phyloP scores from a whole-genome alignment of 495 filamentous ascomycete genomes.

The Penicillium roqueforti region DNA sequence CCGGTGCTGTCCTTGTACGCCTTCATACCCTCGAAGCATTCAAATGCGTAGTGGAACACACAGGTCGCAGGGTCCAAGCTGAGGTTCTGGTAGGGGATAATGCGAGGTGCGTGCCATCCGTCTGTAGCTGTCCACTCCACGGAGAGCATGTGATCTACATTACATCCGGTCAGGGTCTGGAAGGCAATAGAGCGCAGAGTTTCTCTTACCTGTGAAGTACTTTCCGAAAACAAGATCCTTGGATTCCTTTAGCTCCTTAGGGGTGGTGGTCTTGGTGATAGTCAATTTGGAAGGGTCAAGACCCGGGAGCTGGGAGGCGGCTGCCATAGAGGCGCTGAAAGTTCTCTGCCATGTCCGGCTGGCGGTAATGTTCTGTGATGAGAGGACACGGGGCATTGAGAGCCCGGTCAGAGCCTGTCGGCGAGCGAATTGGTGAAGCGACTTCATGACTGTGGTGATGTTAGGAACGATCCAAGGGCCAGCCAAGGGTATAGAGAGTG shows the following conservation, averaged over 20 bases:
- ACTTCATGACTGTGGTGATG: conserved; percentile 32
- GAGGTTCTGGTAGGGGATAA: conserved; percentile 94
- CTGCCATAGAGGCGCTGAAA: conserved; percentile 60
- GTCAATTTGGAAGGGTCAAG: conserved; percentile 74
- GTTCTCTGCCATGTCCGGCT: conserved; percentile 38
- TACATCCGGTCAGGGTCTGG: conserved; percentile 17
- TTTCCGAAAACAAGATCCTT: conserved; percentile 82
- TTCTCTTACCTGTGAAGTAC: conserved; percentile 71
- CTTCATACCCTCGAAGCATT: conserved; percentile 98
- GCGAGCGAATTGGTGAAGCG: conserved; percentile 40
- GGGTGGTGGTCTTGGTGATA: conserved; percentile 68
- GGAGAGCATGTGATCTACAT: conserved; percentile 88
- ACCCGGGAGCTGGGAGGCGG: conserved; percentile 50
- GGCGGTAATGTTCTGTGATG: conserved; percentile 24
- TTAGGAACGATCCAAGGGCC: conserved; percentile 3
- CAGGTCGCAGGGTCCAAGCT: conserved; percentile 92
- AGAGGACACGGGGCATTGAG: conserved; percentile 24
- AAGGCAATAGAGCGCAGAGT: background rate
- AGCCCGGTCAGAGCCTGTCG: conserved; percentile 29
- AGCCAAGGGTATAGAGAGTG: background rate
- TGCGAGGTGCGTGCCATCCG: conserved; percentile 76
- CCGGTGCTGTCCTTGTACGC: conserved; percentile 82
- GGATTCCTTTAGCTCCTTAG: conserved; percentile 66
- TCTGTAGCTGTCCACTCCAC: conserved; percentile 84
- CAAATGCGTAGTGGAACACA: conserved; percentile 97